Conservation (phyloP, 768 basidiomycete species). For the Suillus clintonianus region DNA sequence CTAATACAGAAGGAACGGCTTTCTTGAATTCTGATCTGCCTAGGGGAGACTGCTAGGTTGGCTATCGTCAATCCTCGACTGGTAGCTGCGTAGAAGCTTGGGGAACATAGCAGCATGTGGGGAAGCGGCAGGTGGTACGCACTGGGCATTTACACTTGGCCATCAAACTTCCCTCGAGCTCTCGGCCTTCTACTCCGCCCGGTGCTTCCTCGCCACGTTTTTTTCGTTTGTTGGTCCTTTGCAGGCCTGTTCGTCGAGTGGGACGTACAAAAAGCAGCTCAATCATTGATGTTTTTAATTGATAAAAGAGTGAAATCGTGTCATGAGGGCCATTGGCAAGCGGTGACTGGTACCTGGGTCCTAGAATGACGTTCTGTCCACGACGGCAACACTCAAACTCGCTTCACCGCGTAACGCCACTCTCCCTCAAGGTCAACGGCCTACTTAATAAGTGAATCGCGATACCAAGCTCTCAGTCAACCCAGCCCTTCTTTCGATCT, state of each 20-base stretch:
- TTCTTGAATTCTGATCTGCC: background rate
- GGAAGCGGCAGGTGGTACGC: background rate
- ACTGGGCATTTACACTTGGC: background rate
- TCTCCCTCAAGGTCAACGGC: background rate
- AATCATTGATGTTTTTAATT: background rate
- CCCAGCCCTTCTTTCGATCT: background rate
- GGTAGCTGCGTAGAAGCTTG: background rate
- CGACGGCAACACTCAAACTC: background rate
- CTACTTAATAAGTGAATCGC: background rate
- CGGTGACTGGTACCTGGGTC: background rate
- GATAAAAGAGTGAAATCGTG: background rate
- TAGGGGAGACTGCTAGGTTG: background rate
- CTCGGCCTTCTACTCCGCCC: background rate
- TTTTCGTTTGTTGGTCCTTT: background rate
- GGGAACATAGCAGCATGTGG: background rate
- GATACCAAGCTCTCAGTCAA: background rate
- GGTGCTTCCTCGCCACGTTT: background rate
- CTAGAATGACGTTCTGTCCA: background rate
- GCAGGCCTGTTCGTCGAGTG: background rate
- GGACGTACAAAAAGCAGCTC: background rate
- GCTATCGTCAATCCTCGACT: background rate
- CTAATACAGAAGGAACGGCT: background rate
- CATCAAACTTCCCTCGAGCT: background rate
- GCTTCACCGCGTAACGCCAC: conserved; percentile 1
- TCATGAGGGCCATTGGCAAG: background rate